phyloP scores from a whole-genome alignment of 805 yeast genomes.

The Starmera pachycereana region DNA sequence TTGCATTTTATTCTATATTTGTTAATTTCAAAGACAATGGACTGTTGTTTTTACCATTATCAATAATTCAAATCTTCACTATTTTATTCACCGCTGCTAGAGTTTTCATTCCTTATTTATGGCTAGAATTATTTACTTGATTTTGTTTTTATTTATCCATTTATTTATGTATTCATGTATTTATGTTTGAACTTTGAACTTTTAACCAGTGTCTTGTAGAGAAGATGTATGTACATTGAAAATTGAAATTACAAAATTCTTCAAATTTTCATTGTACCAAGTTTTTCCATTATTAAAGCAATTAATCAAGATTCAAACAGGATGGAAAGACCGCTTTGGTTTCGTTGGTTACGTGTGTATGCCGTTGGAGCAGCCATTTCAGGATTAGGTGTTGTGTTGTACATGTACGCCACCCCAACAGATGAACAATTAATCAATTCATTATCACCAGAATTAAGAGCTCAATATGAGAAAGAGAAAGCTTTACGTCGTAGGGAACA shows the following conservation, averaged over 20 bases:
- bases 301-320: not conserved
- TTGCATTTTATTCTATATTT: slow-evolving; percentile 76
- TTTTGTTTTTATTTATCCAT: no score
- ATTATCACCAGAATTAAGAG: slow-evolving; percentile 76
- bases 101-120: slow-evolving; percentile 72
- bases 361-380: slow-evolving; percentile 57
- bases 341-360: slow-evolving; percentile 48
- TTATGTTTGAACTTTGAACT: no score
- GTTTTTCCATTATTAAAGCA: no score
- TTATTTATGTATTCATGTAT: no score
- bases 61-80: slow-evolving; percentile 57
- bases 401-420: slow-evolving; percentile 71
- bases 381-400: slow-evolving; percentile 62
- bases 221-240: no score
- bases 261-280: no score
- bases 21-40: slow-evolving; percentile 63
- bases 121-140: not conserved
- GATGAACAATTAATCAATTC: slow-evolving; percentile 68
- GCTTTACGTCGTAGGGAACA: slow-evolving; percentile 60
- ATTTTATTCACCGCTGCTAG: slow-evolving; percentile 63
- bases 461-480: slow-evolving; percentile 58
- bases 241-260: no score
- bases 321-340: slow-evolving; percentile 37
- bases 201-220: no score
- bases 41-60: slow-evolving; percentile 52